These are phyloP conservation scores for Liriodendron chinense DNA, from an alignment of 164 flowering plant genomes.

Conservation along the genomic window DNA sequence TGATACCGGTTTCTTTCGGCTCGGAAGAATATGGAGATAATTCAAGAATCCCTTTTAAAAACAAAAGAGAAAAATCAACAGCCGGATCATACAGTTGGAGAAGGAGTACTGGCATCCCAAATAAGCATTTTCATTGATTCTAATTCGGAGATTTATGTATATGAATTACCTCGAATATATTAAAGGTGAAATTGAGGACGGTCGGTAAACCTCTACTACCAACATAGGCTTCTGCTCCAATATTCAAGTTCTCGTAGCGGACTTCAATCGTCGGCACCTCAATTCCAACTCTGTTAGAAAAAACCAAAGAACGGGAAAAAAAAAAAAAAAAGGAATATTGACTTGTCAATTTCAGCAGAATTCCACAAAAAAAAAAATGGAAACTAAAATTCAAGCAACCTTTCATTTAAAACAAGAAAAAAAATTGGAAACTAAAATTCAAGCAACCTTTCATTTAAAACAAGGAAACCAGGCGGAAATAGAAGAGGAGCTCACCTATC, in stretches of 20 bases:
- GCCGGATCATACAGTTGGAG: not conserved
- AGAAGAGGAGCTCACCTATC: slow-evolving; percentile 21
- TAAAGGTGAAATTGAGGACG: slow-evolving; percentile 39
- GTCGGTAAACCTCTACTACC: slow-evolving; percentile 71
- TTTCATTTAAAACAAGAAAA: not conserved
- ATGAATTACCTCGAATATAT: slow-evolving; percentile 50
- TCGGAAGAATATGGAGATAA: slow-evolving; percentile 8
- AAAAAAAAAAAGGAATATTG: not conserved
- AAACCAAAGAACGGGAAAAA: not conserved
- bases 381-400: not conserved
- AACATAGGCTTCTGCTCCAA: slow-evolving; percentile 52
- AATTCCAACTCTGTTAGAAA: slow-evolving; percentile 37
- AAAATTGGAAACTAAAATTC: not conserved
- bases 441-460: too few species aligned
- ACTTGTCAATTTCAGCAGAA: not conserved
- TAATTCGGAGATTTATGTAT: not conserved
- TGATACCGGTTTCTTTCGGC: slow-evolving; percentile 14
- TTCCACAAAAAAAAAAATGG: not conserved
- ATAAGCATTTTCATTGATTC: not conserved
- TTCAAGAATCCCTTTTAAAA: slow-evolving; percentile 4
- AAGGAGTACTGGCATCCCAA: not conserved
- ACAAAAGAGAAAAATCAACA: not conserved
- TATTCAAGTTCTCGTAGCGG: slow-evolving; percentile 34
- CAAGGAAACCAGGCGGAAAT: slow-evolving; percentile 11
- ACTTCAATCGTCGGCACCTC: slow-evolving; percentile 43